These are phyloP conservation scores for Chaetomium cochliodes DNA, from an alignment of 495 filamentous ascomycete genomes.

Conservation along the genomic window DNA sequence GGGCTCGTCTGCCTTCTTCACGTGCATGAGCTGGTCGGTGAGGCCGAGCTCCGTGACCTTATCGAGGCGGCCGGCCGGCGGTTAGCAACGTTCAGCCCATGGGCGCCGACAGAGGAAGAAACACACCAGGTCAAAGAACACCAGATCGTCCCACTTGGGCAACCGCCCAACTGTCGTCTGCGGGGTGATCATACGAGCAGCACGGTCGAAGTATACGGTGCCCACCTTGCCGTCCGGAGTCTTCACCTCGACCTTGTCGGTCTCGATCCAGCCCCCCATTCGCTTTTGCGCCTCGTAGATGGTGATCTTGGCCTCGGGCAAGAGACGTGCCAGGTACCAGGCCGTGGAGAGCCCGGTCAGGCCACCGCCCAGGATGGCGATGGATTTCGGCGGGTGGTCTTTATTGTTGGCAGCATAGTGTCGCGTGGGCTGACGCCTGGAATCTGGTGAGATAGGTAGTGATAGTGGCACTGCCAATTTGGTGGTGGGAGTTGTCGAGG, in stretches of 20 bases:
- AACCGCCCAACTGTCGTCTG: slow-evolving; percentile 19
- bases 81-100: background rate
- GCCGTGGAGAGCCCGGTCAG: slow-evolving; percentile 86
- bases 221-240: slow-evolving; percentile 46
- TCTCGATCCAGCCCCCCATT: slow-evolving; percentile 83
- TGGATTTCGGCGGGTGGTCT: slow-evolving; percentile 30
- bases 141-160: slow-evolving; percentile 41
- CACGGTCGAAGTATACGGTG: slow-evolving; percentile 73
- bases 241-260: slow-evolving; percentile 59
- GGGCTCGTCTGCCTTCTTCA: slow-evolving; percentile 44
- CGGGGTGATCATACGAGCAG: slow-evolving; percentile 74
- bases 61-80: slow-evolving; percentile 9
- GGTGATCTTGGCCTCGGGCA: slow-evolving; percentile 60
- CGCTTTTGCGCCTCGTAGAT: slow-evolving; percentile 69
- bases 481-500: background rate
- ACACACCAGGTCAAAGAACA: slow-evolving; percentile 48
- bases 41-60: slow-evolving; percentile 67
- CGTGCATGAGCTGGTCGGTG: slow-evolving; percentile 54
- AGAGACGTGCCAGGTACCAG: slow-evolving; percentile 63
- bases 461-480: background rate
- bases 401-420: slow-evolving; percentile 11
- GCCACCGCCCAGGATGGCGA: slow-evolving; percentile 81
- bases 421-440: background rate
- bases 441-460: background rate
- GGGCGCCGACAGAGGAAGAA: background rate